phyloP scores from a whole-genome alignment of 768 basidiomycete genomes.

The Pleurotus ostreatus region DNA sequence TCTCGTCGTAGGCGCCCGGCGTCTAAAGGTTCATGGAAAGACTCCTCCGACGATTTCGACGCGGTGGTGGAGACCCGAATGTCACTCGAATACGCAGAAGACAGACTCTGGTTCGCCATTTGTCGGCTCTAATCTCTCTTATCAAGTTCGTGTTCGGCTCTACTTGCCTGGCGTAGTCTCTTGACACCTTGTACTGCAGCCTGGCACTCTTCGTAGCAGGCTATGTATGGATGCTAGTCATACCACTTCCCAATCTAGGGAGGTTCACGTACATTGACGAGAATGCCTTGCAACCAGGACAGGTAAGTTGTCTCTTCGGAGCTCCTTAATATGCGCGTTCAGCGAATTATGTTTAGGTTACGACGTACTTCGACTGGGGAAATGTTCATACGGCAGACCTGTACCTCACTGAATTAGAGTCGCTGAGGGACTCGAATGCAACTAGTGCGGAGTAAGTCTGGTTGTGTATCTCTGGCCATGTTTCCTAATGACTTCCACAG shows the following conservation, averaged over 20 bases:
- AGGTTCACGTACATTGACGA: constrained; percentile 85
- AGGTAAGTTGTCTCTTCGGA: constrained; percentile 43
- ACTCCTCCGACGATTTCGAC: background rate
- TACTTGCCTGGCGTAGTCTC: background rate
- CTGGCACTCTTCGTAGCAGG: constrained; percentile 56
- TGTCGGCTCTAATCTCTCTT: constrained; percentile 30
- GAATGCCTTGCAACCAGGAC: constrained; percentile 91
- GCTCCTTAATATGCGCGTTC: background rate
- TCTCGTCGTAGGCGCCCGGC: background rate
- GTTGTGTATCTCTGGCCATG: background rate
- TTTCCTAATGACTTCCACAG: constrained; percentile 33
- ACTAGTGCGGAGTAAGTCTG: constrained; percentile 66
- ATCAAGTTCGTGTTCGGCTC: constrained; percentile 29
- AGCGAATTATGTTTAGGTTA: constrained; percentile 57
- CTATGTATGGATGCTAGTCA: constrained; percentile 77
- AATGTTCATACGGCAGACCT: constrained; percentile 84
- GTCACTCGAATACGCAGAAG: constrained; percentile 43
- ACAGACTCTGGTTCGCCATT: constrained; percentile 25
- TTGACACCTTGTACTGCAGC: constrained; percentile 31
- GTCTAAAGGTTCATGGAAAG: constrained; percentile 1
- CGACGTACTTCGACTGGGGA: constrained; percentile 87
- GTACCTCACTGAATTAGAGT: constrained; percentile 71
- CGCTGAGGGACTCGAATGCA: constrained; percentile 55
- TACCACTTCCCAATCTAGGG: constrained; percentile 66
- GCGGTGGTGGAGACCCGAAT: constrained; percentile 21